A percentile compares a stretch with the other conserved stretches of the same genome.
Conservation (phyloP, 2,329 filamentous ascomycete genomes). For the Arthroderma sp. region DNA sequence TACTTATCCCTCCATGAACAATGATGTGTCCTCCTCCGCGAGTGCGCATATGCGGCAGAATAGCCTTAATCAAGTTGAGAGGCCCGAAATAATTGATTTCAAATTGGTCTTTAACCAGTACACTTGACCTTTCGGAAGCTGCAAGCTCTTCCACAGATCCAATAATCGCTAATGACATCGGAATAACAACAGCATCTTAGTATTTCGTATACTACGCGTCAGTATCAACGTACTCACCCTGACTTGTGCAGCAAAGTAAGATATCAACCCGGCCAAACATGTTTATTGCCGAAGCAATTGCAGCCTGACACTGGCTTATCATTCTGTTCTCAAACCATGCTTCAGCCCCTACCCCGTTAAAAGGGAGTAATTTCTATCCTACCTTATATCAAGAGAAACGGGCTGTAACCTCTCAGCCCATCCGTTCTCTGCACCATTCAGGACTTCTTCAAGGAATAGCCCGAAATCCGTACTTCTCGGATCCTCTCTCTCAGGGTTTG, state of each 20-base stretch:
- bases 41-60: slow-evolving; percentile 63
- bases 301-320: slow-evolving; percentile 64
- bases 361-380: slow-evolving; percentile 9
- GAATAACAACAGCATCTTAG: slow-evolving; percentile 7
- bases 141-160: slow-evolving; percentile 85
- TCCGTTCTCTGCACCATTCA: slow-evolving; percentile 51
- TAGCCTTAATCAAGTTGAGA: slow-evolving; percentile 87
- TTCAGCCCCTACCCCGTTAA: not conserved
- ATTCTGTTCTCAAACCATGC: slow-evolving; percentile 27
- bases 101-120: slow-evolving; percentile 78
- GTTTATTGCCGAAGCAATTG: slow-evolving; percentile 72
- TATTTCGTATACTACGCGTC: not conserved
- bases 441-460: slow-evolving; percentile 53
- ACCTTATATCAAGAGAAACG: slow-evolving; percentile 46
- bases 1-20: slow-evolving; percentile 70
- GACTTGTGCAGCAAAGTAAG: slow-evolving; percentile 74
- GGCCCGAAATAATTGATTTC: slow-evolving; percentile 91
- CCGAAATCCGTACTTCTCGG: slow-evolving; percentile 66
- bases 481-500: slow-evolving; percentile 62
- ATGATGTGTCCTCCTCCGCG: slow-evolving; percentile 83
- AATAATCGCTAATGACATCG: slow-evolving; percentile 51
- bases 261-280: slow-evolving; percentile 83
- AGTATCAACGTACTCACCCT: slow-evolving; percentile 42
- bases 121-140: slow-evolving; percentile 57
- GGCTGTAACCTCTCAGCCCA: slow-evolving; percentile 67